Conservation (phyloP, 306 rosid species). For the Cucumis sativus region DNA sequence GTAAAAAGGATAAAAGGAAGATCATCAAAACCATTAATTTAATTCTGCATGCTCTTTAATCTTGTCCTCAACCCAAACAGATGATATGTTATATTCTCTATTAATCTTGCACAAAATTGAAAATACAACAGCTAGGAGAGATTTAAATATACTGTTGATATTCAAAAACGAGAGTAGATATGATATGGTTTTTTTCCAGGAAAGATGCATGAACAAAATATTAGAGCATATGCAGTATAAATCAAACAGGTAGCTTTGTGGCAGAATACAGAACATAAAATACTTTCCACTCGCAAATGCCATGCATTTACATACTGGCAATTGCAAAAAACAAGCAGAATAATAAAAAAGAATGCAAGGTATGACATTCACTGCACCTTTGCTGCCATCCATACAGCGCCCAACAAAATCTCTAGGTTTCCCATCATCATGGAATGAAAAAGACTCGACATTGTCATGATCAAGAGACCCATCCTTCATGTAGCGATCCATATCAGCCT, state of each 20-base stretch:
- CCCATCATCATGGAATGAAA: slow-evolving; percentile 90
- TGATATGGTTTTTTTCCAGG: background rate
- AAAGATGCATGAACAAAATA: background rate
- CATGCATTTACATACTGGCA: background rate
- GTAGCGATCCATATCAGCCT: slow-evolving; percentile 97
- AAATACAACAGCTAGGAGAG: background rate
- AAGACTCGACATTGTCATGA: slow-evolving; percentile 81
- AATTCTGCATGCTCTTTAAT: background rate
- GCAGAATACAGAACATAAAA: background rate
- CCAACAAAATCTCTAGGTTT: slow-evolving; percentile 89
- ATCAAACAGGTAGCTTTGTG: background rate
- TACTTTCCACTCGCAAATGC: background rate
- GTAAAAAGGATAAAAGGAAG: background rate
- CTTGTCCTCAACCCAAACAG: background rate
- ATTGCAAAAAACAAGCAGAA: background rate
- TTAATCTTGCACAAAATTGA: background rate
- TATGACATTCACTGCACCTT: slow-evolving; percentile 53
- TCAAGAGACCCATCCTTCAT: slow-evolving; percentile 95
- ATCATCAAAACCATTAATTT: background rate
- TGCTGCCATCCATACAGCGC: slow-evolving; percentile 94
- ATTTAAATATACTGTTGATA: background rate
- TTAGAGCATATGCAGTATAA: background rate
- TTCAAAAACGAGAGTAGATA: background rate
- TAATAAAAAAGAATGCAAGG: background rate
- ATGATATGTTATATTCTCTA: background rate